These are phyloP conservation scores for Solanum chiquidenum DNA, from an alignment of 257 asterid genomes.

Conservation along the genomic window DNA sequence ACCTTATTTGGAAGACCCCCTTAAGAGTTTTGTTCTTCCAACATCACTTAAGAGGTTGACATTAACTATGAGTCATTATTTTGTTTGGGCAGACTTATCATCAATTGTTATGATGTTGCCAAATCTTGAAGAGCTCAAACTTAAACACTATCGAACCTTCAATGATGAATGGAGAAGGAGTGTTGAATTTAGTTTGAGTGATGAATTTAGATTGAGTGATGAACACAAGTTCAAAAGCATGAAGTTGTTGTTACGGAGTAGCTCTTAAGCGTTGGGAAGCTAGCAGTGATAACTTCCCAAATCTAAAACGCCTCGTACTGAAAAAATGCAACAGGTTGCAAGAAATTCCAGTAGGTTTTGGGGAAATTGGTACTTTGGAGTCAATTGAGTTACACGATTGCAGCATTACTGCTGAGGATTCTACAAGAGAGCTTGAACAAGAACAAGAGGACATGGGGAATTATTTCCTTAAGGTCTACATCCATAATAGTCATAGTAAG, in stretches of 20 bases:
- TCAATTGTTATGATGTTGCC: not conserved
- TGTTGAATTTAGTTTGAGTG: not conserved
- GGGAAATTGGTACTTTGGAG: not conserved
- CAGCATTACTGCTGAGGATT: not conserved
- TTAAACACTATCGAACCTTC: not conserved
- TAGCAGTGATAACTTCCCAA: not conserved
- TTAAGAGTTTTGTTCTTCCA: not conserved
- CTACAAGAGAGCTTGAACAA: not conserved
- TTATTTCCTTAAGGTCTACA: not conserved
- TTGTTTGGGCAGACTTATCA: not conserved
- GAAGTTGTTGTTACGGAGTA: not conserved
- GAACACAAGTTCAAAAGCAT: not conserved
- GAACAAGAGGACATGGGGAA: not conserved
- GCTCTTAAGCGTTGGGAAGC: not conserved
- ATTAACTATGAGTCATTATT: fast-evolving
- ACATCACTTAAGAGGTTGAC: not conserved
- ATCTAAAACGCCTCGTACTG: not conserved
- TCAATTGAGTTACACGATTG: not conserved
- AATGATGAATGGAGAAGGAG: not conserved
- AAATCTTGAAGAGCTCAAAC: not conserved
- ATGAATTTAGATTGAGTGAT: not conserved
- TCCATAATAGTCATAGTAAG: not conserved
- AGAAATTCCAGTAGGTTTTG: not conserved
- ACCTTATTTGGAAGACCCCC: not conserved
- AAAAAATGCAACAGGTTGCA: not conserved